These are phyloP conservation scores for Coprinellus aureogranulatus DNA, from an alignment of 768 basidiomycete species.

Conservation along the genomic window DNA sequence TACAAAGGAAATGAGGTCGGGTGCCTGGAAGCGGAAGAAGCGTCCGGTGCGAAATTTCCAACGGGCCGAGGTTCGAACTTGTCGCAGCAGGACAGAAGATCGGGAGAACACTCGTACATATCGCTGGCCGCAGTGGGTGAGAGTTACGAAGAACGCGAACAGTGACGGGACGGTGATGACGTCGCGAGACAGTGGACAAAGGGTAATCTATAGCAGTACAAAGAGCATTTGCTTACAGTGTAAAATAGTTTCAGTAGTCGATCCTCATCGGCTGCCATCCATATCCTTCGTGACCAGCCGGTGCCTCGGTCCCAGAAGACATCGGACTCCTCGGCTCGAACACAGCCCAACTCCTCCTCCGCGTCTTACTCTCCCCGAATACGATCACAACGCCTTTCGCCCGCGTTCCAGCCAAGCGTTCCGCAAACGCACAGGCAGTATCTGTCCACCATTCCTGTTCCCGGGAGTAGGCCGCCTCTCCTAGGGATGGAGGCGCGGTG, in stretches of 20 bases:
- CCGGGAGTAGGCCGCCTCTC: neutral
- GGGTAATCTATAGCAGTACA: neutral
- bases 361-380: neutral
- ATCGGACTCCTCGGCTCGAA: neutral
- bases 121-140: no score
- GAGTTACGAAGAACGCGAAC: no score
- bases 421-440: neutral
- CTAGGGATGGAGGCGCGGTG: neutral
- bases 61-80: no score
- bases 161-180: neutral
- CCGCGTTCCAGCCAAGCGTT: neutral
- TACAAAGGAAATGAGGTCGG: no score
- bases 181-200: neutral
- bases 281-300: neutral
- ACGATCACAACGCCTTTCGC: neutral
- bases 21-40: no score
- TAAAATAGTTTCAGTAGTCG: neutral
- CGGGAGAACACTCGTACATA: no score
- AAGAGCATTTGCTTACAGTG: no score
- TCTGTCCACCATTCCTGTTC: slow-evolving; percentile 1
- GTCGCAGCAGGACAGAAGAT: no score
- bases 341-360: neutral
- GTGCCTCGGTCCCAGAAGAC: neutral
- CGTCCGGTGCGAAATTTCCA: no score
- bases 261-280: neutral